phyloP scores from a whole-genome alignment of 2,329 filamentous ascomycete species.

The Cladophialophora exuberans region DNA sequence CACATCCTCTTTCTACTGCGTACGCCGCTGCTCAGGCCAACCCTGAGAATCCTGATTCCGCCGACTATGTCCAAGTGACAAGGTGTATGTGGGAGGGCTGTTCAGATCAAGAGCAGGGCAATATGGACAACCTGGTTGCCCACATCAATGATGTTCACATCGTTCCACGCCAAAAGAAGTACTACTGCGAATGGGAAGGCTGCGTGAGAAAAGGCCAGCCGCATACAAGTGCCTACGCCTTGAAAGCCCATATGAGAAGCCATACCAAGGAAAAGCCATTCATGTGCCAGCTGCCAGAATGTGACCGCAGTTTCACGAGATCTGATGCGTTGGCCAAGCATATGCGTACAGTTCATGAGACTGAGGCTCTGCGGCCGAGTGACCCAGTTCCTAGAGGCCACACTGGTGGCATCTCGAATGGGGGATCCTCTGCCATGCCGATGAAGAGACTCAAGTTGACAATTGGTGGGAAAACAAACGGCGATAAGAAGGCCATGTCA shows the following conservation, averaged over 20 bases:
- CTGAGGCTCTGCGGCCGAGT: conserved; percentile 80
- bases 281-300: conserved; percentile 94
- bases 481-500: conserved; percentile 24
- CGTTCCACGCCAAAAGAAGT: conserved; percentile 89
- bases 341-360: conserved; percentile 98
- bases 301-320: conserved; percentile 92
- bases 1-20: conserved; percentile 39
- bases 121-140: conserved; percentile 80
- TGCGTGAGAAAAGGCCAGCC: conserved; percentile 85
- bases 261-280: conserved; percentile 98
- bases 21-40: conserved; percentile 38
- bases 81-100: conserved; percentile 79
- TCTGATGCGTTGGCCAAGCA: conserved; percentile 97
- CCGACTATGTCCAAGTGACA: conserved; percentile 63
- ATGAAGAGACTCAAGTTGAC: conserved; percentile 33
- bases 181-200: conserved; percentile 96
- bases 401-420: conserved; percentile 37
- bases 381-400: conserved; percentile 49
- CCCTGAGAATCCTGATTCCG: conserved; percentile 33
- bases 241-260: conserved; percentile 96
- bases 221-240: conserved; percentile 91
- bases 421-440: conserved; percentile 18
- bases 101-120: conserved; percentile 68
- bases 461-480: conserved; percentile 32
- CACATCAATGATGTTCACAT: conserved; percentile 94